Evolutionary conservation across 441 rosid genomes (phyloP).

Genomic region (Rhodomyrtus psidioides): DNA sequence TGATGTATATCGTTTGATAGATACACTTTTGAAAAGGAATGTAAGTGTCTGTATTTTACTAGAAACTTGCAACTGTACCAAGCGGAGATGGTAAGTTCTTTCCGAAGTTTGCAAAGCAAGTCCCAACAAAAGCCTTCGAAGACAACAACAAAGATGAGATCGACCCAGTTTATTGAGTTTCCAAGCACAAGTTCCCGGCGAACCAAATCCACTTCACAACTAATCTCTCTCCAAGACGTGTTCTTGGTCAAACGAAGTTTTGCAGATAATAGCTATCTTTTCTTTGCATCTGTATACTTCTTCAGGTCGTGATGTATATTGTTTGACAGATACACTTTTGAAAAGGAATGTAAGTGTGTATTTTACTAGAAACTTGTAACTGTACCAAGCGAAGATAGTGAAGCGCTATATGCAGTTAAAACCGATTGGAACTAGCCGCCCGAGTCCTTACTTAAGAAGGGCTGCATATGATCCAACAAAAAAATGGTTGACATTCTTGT

Average conservation of each 20-base stretch:
- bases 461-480: background rate
- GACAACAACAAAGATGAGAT: conserved; percentile 10
- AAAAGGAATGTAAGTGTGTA: conserved; percentile 4
- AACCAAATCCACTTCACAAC: conserved; percentile 54
- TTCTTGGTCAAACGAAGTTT: conserved; percentile 1
- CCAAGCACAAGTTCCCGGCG: conserved; percentile 28
- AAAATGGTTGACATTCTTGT: background rate
- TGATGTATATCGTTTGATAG: conserved; percentile 9
- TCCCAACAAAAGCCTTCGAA: conserved; percentile 19
- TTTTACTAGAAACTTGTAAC: background rate
- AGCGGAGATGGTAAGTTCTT: background rate
- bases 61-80: background rate
- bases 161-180: conserved; percentile 24
- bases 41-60: background rate
- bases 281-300: background rate
- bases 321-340: conserved; percentile 2
- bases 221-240: conserved; percentile 10
- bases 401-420: background rate
- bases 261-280: conserved; percentile 12
- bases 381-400: background rate
- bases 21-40: conserved; percentile 1
- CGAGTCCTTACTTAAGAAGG: background rate
- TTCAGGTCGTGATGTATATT: conserved; percentile 5
- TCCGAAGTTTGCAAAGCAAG: conserved; percentile 15
- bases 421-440: background rate